These are phyloP conservation scores for Fusarium protoensiforme DNA, from an alignment of 2,329 filamentous ascomycete species.

Conservation along the genomic window DNA sequence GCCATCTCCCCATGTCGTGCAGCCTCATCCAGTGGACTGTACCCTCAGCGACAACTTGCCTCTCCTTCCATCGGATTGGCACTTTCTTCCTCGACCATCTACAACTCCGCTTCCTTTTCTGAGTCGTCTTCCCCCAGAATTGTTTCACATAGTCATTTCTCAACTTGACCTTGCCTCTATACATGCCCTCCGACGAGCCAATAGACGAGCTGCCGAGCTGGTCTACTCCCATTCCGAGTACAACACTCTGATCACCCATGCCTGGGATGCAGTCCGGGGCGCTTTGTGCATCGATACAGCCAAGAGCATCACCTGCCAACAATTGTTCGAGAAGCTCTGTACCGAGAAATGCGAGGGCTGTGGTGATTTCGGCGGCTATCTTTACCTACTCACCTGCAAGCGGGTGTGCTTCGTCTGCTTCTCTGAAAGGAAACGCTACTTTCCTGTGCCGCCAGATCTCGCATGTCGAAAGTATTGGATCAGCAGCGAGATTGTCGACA, in stretches of 20 bases:
- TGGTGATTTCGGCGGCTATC: conserved; percentile 12
- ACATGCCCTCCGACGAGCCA: not conserved
- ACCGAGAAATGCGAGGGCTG: conserved; percentile 3
- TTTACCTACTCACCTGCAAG: conserved; percentile 15
- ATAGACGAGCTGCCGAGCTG: conserved; percentile 4
- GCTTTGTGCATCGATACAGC: not conserved
- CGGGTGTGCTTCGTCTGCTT: conserved; percentile 10
- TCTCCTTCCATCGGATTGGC: not conserved
- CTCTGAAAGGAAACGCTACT: not conserved
- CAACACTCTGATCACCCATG: conserved; percentile 1
- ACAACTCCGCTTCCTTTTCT: not conserved
- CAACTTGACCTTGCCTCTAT: conserved; percentile 4
- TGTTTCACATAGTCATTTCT: conserved; percentile 1
- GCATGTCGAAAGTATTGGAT: not conserved
- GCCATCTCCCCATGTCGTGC: not conserved
- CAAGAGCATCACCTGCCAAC: not conserved
- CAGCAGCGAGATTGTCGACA: not conserved
- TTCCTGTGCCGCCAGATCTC: not conserved
- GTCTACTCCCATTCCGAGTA: not conserved
- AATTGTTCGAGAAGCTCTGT: conserved; percentile 1
- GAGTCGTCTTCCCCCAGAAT: not conserved
- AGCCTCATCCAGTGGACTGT: not conserved
- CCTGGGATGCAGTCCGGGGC: conserved; percentile 1
- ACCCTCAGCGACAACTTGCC: conserved; percentile 1
- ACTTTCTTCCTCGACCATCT: not conserved